phyloP scores from a whole-genome alignment of 2,329 filamentous ascomycete genomes.

The Zymoseptoria brevis region DNA sequence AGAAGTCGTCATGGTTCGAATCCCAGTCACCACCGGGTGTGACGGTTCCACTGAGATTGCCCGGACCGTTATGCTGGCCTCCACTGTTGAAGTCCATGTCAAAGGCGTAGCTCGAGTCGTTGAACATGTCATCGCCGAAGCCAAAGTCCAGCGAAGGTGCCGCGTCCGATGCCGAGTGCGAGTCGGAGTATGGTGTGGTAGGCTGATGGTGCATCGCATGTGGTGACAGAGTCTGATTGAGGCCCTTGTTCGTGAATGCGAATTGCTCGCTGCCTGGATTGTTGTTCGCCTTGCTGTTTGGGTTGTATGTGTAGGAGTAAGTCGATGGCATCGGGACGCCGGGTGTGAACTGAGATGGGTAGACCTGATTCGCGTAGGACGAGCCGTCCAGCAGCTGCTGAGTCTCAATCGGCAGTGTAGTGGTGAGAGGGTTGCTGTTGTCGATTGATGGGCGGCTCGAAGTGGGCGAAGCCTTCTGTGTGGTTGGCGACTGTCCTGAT shows the following conservation, averaged over 20 bases:
- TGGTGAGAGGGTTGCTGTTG: constrained; percentile 36
- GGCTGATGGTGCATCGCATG: constrained; percentile 4
- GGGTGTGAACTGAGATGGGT: constrained; percentile 10
- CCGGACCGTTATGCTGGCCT: background rate
- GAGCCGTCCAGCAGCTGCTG: constrained; percentile 44
- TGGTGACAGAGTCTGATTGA: constrained; percentile 14
- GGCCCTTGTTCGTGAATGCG: constrained; percentile 3
- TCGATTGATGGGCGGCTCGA: background rate
- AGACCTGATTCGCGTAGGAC: constrained; percentile 4
- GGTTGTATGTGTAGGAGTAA: constrained; percentile 17
- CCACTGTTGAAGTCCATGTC: constrained; percentile 8
- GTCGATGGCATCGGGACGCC: constrained; percentile 13
- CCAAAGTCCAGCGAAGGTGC: constrained; percentile 6
- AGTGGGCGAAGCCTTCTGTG: background rate
- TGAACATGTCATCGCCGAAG: constrained; percentile 8
- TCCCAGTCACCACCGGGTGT: constrained; percentile 11
- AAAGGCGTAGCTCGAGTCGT: constrained; percentile 8
- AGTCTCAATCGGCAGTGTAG: constrained; percentile 44
- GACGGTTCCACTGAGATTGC: constrained; percentile 10
- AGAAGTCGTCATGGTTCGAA: constrained; percentile 18
- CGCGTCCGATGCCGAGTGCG: background rate
- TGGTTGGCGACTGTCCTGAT: constrained; percentile 1
- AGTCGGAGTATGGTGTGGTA: background rate
- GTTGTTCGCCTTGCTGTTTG: constrained; percentile 28
- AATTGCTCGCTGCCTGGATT: background rate